phyloP scores from a whole-genome alignment of 345 rosid species.

The Punica granatum region DNA sequence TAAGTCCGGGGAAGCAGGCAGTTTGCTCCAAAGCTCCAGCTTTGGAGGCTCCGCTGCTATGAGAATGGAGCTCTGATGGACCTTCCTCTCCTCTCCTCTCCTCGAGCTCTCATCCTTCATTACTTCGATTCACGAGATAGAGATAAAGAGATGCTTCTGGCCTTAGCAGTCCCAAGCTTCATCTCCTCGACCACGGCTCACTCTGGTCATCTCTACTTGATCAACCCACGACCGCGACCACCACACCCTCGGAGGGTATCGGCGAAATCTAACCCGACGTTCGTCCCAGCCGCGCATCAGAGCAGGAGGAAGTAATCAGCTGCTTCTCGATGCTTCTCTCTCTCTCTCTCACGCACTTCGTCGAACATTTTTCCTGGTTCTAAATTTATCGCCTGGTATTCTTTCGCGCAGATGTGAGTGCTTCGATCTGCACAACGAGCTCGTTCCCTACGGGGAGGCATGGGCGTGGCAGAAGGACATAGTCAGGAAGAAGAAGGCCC shows the following conservation, averaged over 20 bases:
- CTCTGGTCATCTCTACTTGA: background rate
- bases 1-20: no score
- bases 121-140: no score
- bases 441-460: slow-evolving; percentile 58
- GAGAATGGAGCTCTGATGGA: no score
- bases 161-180: background rate
- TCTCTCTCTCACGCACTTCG: background rate
- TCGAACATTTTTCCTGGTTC: background rate
- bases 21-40: no score
- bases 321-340: no score
- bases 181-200: background rate
- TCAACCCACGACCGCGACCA: background rate
- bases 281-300: background rate
- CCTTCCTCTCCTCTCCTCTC: no score
- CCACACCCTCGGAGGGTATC: background rate
- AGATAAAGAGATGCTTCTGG: background rate
- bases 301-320: background rate
- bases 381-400: no score
- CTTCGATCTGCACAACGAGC: slow-evolving; percentile 23
- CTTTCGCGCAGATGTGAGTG: no score
- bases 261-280: background rate
- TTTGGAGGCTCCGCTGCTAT: no score
- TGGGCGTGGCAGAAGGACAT: slow-evolving; percentile 51
- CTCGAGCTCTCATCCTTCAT: no score
- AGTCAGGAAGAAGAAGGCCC: slow-evolving; percentile 45